phyloP scores from a whole-genome alignment of 768 basidiomycete species.

The Boletus tomentosulus region DNA sequence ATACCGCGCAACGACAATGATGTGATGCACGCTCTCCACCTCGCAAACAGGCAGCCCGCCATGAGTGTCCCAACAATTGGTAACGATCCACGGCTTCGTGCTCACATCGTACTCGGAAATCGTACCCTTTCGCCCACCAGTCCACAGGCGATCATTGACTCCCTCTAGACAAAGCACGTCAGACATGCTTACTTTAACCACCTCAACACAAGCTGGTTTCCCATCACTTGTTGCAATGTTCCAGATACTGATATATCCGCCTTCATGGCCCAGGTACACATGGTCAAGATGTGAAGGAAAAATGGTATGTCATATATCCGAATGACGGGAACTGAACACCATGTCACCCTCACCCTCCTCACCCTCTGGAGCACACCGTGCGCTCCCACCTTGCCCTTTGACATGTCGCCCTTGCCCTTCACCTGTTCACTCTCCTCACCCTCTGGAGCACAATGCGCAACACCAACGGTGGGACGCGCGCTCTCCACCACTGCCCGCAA shows the following conservation, averaged over 20 bases:
- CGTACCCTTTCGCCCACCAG: slow-evolving; percentile 75
- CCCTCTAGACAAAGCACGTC: slow-evolving; percentile 84
- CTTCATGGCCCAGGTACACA: slow-evolving; percentile 90
- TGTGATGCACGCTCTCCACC: too few species aligned
- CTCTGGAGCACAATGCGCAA: too few species aligned
- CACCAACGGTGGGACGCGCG: too few species aligned
- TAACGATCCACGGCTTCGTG: slow-evolving; percentile 75
- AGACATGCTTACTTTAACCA: slow-evolving; percentile 74
- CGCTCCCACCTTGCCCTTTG: too few species aligned
- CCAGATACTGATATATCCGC: slow-evolving; percentile 89
- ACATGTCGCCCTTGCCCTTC: too few species aligned
- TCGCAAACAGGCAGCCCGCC: slow-evolving; percentile 50
- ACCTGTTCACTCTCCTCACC: too few species aligned
- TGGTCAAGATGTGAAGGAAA: slow-evolving; percentile 61
- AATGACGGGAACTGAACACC: too few species aligned
- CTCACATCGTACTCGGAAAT: slow-evolving; percentile 78
- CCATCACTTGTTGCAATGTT: slow-evolving; percentile 47
- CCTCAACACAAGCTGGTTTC: slow-evolving; percentile 62
- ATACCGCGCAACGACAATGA: too few species aligned
- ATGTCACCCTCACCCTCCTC: too few species aligned
- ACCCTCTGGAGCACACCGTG: too few species aligned
- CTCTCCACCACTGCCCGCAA: too few species aligned
- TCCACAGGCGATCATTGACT: slow-evolving; percentile 83
- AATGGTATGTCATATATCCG: slow-evolving; percentile 37
- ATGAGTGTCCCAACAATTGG: slow-evolving; percentile 87